Percentiles rank a stretch among this genome's conserved stretches.
Evolutionary conservation across 2,329 filamentous ascomycete genomes (phyloP).

Genomic region (Aspergillus neotritici): DNA sequence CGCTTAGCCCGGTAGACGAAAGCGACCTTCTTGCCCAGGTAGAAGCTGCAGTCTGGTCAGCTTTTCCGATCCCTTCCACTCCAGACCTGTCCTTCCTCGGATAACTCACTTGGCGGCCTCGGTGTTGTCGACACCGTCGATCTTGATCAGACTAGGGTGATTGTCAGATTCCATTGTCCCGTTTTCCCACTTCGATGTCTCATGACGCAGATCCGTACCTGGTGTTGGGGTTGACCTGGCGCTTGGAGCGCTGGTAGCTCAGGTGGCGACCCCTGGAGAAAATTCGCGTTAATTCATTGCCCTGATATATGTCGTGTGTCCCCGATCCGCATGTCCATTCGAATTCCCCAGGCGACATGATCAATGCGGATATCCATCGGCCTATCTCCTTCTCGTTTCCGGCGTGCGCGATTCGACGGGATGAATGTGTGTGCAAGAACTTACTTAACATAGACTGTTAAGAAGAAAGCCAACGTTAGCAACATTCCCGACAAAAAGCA

Average conservation of each 20-base stretch:
- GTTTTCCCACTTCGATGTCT: constrained; percentile 5
- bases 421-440: constrained; percentile 39
- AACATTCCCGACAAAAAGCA: constrained; percentile 9
- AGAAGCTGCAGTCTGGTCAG: constrained; percentile 58
- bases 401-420: constrained; percentile 19
- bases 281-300: constrained; percentile 32
- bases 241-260: constrained; percentile 94
- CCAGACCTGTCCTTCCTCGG: not conserved
- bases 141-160: constrained; percentile 74
- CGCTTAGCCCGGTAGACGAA: constrained; percentile 96
- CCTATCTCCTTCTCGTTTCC: constrained; percentile 13
- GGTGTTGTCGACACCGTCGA: constrained; percentile 92
- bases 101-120: constrained; percentile 70
- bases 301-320: constrained; percentile 10
- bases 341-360: not conserved
- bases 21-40: constrained; percentile 97
- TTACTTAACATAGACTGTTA: constrained; percentile 82
- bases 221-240: constrained; percentile 82
- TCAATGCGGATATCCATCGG: not conserved
- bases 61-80: constrained; percentile 4
- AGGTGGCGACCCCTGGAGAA: constrained; percentile 83
- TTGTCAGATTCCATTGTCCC: constrained; percentile 21
- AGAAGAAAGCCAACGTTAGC: constrained; percentile 29
- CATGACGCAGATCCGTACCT: constrained; percentile 36
- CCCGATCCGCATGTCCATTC: constrained; percentile 5